Evolutionary conservation across 2,329 filamentous ascomycete species (phyloP), one percentile per base, ranked within the genome.

Genomic region (Aspergillus sp.): DNA sequence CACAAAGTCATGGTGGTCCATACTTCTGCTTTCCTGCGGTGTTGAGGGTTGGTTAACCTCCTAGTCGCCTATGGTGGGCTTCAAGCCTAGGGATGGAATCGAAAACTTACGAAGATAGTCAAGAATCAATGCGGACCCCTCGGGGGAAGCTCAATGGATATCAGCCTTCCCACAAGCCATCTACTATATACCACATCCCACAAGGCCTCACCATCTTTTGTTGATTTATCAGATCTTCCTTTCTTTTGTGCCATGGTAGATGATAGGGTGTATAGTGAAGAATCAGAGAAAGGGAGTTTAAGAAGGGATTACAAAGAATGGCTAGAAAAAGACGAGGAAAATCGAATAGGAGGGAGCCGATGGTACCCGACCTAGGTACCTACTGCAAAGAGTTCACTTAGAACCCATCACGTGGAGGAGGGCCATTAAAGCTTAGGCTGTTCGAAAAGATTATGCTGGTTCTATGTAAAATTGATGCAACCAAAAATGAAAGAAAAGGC

Each of bases 21-120:
- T 68, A 81, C 79, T 83, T 82, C 57, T 82, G 79, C 64, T 77
- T 76, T 39, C 72, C 80, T 82, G 56, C 17, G 51, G 5, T 11
- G 27, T 39, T 30, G 12, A 27, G n/a, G 42, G 6, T 34, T 15
- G 27, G 27, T 41, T 13, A 47, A 5, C 17, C 3, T 19, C 39
- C 39, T 12, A 17, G n/a, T 12, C 3, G 5, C 30, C 19, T 6
- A 22, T 8, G 6, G 19, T n/a, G 5, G 24, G 20, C 24, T 27
- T 27, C 15, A 27, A 41, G 4, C 17, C 17, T 5, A 45, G n/a
- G n/a, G 22, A 27, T 42, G 13, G 45, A 51, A 61, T 11, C 17
- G 50, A 19, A 46, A 12, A 73, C 79, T 71, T 63, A 82, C 80
- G 75, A 19, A 84, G 72, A 64, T 84, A 84, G 22, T 77, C 73